phyloP scores from a whole-genome alignment of 768 basidiomycete species.

The Mycena albidolilacea region DNA sequence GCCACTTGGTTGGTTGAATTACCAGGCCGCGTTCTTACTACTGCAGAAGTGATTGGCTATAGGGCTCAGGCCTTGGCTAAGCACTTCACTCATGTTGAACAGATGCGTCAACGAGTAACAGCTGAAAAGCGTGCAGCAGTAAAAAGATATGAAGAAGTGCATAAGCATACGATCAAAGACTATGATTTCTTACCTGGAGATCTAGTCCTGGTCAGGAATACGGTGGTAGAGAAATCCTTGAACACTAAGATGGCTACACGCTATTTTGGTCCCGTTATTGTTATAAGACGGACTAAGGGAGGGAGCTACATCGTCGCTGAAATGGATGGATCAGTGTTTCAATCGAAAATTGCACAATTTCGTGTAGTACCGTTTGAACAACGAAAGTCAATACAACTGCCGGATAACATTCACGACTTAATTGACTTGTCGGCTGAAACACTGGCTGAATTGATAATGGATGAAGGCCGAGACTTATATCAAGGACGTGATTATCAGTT shows the following conservation, averaged over 20 bases:
- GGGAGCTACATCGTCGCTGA: slow-evolving; percentile 42
- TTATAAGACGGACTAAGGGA: slow-evolving; percentile 44
- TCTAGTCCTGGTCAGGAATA: slow-evolving; percentile 49
- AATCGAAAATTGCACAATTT: slow-evolving; percentile 6
- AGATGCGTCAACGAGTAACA: slow-evolving; percentile 2
- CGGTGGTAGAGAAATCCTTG: slow-evolving; percentile 47
- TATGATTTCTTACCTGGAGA: slow-evolving; percentile 50
- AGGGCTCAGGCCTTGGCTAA: slow-evolving; percentile 45
- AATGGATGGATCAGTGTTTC: slow-evolving; percentile 16
- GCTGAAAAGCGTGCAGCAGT: slow-evolving; percentile 1
- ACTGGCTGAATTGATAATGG: background rate
- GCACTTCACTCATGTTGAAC: slow-evolving; percentile 12
- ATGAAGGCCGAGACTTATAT: no score
- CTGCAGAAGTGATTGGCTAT: slow-evolving; percentile 42
- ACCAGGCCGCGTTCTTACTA: slow-evolving; percentile 33
- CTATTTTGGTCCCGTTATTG: slow-evolving; percentile 53
- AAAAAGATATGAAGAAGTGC: background rate
- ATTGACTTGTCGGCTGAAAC: background rate
- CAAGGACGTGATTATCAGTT: no score
- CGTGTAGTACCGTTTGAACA: slow-evolving; percentile 41
- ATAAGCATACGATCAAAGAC: slow-evolving; percentile 42
- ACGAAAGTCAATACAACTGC: background rate
- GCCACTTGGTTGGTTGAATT: slow-evolving; percentile 46
- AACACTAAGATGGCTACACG: slow-evolving; percentile 45
- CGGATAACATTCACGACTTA: background rate